phyloP scores from a whole-genome alignment of 2,329 filamentous ascomycete genomes.

The Cordyceps farinosa region DNA sequence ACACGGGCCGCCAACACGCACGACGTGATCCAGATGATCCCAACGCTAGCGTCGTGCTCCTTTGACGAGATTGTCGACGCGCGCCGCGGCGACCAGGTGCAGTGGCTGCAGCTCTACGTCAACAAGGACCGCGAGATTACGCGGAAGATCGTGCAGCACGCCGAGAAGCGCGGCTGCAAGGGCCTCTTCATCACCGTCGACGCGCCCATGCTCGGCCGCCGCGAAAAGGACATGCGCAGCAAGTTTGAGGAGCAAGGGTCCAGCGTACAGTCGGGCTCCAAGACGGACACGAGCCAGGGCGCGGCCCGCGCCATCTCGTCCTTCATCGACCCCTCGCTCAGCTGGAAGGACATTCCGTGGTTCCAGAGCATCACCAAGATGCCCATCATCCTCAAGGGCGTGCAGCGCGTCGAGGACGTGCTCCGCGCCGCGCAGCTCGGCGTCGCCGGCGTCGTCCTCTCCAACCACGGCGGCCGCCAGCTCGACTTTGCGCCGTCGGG shows the following conservation, averaged over 20 bases:
- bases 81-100: constrained; percentile 70
- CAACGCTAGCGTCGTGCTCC: constrained; percentile 91
- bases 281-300: constrained; percentile 83
- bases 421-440: constrained; percentile 78
- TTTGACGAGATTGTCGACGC: constrained; percentile 97
- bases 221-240: constrained; percentile 96
- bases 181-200: constrained; percentile 98
- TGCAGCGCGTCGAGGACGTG: constrained; percentile 94
- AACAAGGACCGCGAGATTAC: constrained; percentile 95
- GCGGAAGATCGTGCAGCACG: constrained; percentile 83
- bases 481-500: constrained; percentile 87
- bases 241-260: constrained; percentile 85
- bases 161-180: constrained; percentile 87
- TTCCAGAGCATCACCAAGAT: constrained; percentile 86
- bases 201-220: constrained; percentile 86
- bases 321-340: constrained; percentile 93
- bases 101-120: constrained; percentile 97
- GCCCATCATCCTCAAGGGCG: constrained; percentile 94
- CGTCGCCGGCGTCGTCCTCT: constrained; percentile 86
- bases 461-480: constrained; percentile 93
- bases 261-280: constrained; percentile 72
- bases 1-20: constrained; percentile 81
- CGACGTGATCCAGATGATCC: constrained; percentile 96
- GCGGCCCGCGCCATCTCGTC: constrained; percentile 91
- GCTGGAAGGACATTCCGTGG: constrained; percentile 94